These are phyloP conservation scores for Hypoxylon rickii DNA, from an alignment of 495 filamentous ascomycete genomes.

Conservation along the genomic window DNA sequence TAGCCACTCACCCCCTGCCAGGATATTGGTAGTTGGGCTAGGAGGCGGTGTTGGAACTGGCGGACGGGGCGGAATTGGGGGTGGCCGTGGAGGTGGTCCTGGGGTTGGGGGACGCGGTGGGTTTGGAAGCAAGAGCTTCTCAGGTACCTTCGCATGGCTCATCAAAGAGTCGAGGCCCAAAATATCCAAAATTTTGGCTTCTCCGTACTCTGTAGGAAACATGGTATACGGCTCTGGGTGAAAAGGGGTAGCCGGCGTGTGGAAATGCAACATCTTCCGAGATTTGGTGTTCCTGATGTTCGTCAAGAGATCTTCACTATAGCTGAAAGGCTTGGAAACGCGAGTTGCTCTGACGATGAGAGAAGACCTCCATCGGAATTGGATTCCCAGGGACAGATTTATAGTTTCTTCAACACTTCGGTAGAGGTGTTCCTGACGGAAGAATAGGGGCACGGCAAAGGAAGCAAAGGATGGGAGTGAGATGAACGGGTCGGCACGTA, in stretches of 20 bases:
- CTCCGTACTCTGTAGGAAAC: no score
- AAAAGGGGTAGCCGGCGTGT: no score
- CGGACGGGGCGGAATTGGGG: constrained; percentile 37
- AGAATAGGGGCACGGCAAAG: constrained; percentile 32
- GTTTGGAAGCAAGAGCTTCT: constrained; percentile 26
- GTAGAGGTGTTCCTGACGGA: constrained; percentile 3
- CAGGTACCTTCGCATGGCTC: constrained; percentile 2
- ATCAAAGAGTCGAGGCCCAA: neutral
- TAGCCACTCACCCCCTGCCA: neutral
- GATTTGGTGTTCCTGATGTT: neutral
- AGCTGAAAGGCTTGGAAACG: neutral
- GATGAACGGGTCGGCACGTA: constrained; percentile 27
- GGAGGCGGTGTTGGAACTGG: constrained; percentile 39
- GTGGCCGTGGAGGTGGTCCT: constrained; percentile 34
- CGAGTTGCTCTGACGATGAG: constrained; percentile 4
- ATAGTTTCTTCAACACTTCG: constrained; percentile 13
- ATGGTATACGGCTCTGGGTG: no score
- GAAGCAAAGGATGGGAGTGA: constrained; percentile 27
- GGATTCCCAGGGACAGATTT: constrained; percentile 16
- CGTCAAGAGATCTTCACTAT: no score
- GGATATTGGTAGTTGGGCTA: constrained; percentile 26
- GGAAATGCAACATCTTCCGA: constrained; percentile 2
- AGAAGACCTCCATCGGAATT: neutral
- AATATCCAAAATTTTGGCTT: no score
- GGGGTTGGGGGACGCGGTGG: constrained; percentile 40